phyloP scores from a whole-genome alignment of 176 grass and related monocot species.

The Avena sativa region DNA sequence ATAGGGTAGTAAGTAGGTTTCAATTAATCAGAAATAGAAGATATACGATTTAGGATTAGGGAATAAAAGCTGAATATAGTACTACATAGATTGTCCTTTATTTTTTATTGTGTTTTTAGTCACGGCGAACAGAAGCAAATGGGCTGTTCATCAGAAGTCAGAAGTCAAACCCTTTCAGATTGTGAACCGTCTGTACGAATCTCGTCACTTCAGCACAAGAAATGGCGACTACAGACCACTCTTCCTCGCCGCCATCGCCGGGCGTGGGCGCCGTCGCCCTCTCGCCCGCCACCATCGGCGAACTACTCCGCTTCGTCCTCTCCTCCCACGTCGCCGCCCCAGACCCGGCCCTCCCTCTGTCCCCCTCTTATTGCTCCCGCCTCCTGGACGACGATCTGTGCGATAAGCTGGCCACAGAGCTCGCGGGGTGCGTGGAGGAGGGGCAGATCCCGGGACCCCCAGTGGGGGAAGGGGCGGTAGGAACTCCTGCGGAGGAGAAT shows the following conservation, averaged over 20 bases:
- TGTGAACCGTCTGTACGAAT: not conserved
- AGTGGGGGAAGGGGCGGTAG: not conserved
- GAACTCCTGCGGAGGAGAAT: slow-evolving; percentile 46
- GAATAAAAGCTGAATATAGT: too few relatives aligned
- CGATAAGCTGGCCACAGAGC: slow-evolving; percentile 51
- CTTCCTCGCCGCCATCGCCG: slow-evolving; percentile 48
- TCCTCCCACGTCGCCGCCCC: slow-evolving; percentile 39
- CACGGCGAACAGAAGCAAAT: too few relatives aligned
- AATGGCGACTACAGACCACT: slow-evolving; percentile 30
- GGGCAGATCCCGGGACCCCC: slow-evolving; percentile 35
- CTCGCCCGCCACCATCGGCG: slow-evolving; percentile 42
- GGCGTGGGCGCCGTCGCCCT: slow-evolving; percentile 51
- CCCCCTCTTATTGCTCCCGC: slow-evolving; percentile 56
- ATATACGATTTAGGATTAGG: too few relatives aligned
- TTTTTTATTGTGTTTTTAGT: too few relatives aligned
- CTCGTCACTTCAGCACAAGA: not conserved
- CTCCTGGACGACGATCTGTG: slow-evolving; percentile 60
- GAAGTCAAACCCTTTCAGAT: not conserved
- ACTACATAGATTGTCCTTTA: too few relatives aligned
- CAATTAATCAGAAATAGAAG: too few relatives aligned
- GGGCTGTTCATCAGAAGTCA: not conserved
- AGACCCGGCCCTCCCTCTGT: slow-evolving; percentile 38
- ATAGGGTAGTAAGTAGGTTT: too few relatives aligned
- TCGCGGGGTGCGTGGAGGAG: slow-evolving; percentile 49
- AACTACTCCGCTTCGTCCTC: slow-evolving; percentile 77